phyloP scores from a whole-genome alignment of 306 rosid species.

The Notholithocarpus densiflorus region DNA sequence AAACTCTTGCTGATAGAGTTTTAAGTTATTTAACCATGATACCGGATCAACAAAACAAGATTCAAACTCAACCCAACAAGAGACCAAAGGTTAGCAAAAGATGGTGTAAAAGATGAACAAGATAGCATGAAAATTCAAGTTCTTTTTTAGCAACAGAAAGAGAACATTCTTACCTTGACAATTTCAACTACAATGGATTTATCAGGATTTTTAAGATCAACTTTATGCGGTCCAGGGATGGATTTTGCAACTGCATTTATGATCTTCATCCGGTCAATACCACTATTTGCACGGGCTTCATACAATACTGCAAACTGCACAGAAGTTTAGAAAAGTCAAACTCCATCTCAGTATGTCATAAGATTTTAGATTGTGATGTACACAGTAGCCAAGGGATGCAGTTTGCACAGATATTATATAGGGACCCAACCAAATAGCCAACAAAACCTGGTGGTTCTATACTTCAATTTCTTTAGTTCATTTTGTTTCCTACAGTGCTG shows the following conservation, averaged over 20 bases:
- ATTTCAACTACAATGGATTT: constrained; percentile 89
- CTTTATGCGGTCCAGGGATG: constrained; percentile 88
- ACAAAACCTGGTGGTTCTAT: not conserved
- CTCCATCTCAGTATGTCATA: not conserved
- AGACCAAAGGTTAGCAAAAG: not conserved
- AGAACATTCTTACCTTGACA: constrained; percentile 61
- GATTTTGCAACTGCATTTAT: constrained; percentile 83
- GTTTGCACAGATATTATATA: not conserved
- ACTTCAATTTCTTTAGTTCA: not conserved
- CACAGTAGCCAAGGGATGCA: not conserved
- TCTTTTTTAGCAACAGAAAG: not conserved
- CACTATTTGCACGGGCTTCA: constrained; percentile 92
- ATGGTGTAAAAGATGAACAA: not conserved
- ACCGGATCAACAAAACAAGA: not conserved
- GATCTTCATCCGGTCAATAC: constrained; percentile 85
- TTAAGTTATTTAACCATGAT: not conserved
- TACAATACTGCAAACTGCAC: constrained; percentile 88
- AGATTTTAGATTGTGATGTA: not conserved
- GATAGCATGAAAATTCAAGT: not conserved
- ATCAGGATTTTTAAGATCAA: constrained; percentile 86
- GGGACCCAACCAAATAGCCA: not conserved
- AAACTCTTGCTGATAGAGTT: not conserved
- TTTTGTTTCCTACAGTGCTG: not conserved
- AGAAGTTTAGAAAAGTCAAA: constrained; percentile 7
- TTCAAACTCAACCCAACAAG: not conserved